Evolutionary conservation across 169 alveolate genomes (phyloP), one percentile per base, ranked within the genome.

Genomic region (Eimeria acervulina): DNA sequence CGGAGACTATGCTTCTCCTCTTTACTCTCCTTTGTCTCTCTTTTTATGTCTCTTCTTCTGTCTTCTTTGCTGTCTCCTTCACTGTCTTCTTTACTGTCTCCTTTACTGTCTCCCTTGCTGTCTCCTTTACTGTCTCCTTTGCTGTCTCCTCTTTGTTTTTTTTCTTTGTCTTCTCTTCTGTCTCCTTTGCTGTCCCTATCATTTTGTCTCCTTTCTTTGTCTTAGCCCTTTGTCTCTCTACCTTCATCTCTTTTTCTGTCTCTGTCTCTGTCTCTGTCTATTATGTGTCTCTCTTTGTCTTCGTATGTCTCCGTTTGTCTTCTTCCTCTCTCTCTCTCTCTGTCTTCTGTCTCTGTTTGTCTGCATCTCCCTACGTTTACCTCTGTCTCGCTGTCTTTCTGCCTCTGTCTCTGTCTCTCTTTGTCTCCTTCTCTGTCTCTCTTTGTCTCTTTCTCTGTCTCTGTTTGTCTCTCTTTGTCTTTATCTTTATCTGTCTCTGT

Each of bases 81-180:
- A 12, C 55, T 47, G 55, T 47, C 55, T 47, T 12, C 55, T 47
- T 12, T 47, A 47, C 55, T 47, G 55, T 55, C 66, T 55, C 66
- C 66, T 55, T 55, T 55, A 19, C 66, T 55, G n/a, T 55, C 66
- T 55, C 66, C 66, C 26, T 19, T 55, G 26, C 72, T 61, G 72
- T 61, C 72, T 61, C 72, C 72, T 61, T 26, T 66, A 6, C 78
- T 40, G 55, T 40, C 85, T 74, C 59, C 55, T 33, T 40, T 38
- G 52, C 85, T 74, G 55, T 74, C 85, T 74, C 85, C 51, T 74
- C n/a, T n/a, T n/a, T n/a, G n/a, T 33, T 44, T 15, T 21, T 72
- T 28, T 3, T 33, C 51, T 72, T 44, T 72, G 84, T 26, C 84
- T 28, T 66, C 15, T 28, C 5, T n/a, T 68, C 42, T 33, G 42